Percentiles rank a stretch among this genome's conserved stretches.
These are phyloP conservation scores for Ophiocordyceps robertsii DNA, from an alignment of 2,329 filamentous ascomycete genomes.

Conservation along the genomic window DNA sequence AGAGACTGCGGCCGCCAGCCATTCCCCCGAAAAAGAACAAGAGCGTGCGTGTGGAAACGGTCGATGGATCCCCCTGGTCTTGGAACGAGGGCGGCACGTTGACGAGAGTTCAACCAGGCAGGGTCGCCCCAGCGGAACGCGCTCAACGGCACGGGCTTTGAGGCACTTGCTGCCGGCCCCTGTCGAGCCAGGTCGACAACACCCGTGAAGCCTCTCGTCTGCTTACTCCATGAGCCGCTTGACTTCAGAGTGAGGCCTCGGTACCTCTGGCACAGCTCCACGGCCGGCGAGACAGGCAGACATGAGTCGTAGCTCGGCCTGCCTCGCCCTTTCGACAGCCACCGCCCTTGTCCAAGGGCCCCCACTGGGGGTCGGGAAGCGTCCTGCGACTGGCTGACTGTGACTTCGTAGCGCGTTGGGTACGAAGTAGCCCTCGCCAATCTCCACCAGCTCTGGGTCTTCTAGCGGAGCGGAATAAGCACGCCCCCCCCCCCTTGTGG, in stretches of 20 bases:
- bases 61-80: neutral
- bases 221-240: neutral
- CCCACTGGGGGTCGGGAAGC: conserved; percentile 6
- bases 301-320: conserved; percentile 1
- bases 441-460: conserved; percentile 7
- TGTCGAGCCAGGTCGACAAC: too few relatives aligned
- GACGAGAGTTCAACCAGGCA: neutral
- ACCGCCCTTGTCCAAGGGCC: conserved; percentile 3
- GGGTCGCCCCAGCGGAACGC: neutral
- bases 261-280: conserved; percentile 1
- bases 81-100: neutral
- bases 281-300: conserved; percentile 1
- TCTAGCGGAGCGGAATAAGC: conserved; percentile 4
- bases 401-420: conserved; percentile 2
- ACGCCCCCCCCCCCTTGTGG: neutral
- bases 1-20: neutral
- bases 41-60: neutral
- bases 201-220: neutral
- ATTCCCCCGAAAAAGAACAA: neutral
- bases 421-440: conserved; percentile 4
- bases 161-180: too few relatives aligned
- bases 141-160: too few relatives aligned
- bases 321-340: conserved; percentile 4
- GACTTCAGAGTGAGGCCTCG: neutral
- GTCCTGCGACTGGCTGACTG: conserved; percentile 6